phyloP scores from a whole-genome alignment of 305 asterid species.

The Andrographis paniculata region DNA sequence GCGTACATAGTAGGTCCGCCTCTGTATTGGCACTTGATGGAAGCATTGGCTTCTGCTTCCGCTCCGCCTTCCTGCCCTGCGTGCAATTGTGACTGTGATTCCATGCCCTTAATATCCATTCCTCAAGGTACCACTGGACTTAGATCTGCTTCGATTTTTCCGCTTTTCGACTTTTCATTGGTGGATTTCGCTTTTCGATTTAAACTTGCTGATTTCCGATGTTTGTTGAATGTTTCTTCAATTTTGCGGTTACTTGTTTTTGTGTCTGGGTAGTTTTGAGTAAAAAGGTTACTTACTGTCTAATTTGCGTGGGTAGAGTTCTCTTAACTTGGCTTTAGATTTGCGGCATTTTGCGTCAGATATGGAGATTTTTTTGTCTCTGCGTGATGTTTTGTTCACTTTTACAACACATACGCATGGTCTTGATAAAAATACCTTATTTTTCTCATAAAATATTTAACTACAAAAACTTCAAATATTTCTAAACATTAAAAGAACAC shows the following conservation, averaged over 20 bases:
- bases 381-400: no score
- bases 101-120: constrained; percentile 38
- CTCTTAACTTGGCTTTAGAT: not conserved
- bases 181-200: not conserved
- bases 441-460: no score
- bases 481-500: no score
- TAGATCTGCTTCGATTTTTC: constrained; percentile 27
- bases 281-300: not conserved
- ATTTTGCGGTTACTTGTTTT: not conserved
- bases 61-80: constrained; percentile 33
- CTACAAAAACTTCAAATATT: no score
- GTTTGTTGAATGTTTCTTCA: not conserved
- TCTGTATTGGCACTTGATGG: constrained; percentile 50
- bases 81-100: constrained; percentile 47
- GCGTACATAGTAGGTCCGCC: constrained; percentile 52
- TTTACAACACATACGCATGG: no score
- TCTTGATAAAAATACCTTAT: no score
- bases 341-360: not conserved
- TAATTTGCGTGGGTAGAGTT: no score
- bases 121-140: constrained; percentile 28
- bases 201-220: not conserved
- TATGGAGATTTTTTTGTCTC: not conserved
- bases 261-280: not conserved
- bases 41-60: constrained; percentile 37
- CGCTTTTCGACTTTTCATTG: not conserved